These are phyloP conservation scores for Neolentinus lepideus DNA, from an alignment of 1,284 basidiomycete species.

Conservation along the genomic window DNA sequence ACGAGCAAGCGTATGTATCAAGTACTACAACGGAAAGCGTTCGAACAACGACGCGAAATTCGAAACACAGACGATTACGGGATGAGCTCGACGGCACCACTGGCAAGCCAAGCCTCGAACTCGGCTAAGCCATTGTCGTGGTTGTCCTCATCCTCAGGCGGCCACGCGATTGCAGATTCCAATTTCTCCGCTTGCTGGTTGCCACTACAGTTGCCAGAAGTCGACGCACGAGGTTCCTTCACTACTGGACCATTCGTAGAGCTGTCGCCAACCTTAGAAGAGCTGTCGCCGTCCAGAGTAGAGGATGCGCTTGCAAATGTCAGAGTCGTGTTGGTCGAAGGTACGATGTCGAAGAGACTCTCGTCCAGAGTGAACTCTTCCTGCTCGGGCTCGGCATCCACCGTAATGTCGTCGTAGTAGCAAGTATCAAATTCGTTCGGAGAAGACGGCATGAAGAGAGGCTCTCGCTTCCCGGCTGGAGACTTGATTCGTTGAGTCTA, in stretches of 20 bases:
- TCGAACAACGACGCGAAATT: neutral
- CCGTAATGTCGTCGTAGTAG: conserved; percentile 5
- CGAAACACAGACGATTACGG: neutral
- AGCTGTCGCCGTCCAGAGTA: neutral
- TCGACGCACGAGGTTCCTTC: too few species aligned
- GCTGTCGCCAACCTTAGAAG: too few species aligned
- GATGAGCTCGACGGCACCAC: conserved; percentile 32
- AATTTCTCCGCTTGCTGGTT: neutral
- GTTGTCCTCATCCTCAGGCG: neutral
- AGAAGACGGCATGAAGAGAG: conserved; percentile 7
- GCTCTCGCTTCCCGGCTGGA: neutral
- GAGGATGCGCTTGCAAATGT: neutral
- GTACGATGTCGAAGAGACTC: conserved; percentile 22
- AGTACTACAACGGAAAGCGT: neutral
- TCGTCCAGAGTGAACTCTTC: conserved; percentile 28
- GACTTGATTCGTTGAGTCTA: too few species aligned
- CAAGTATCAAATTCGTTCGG: neutral
- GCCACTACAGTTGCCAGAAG: too few species aligned
- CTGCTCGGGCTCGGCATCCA: conserved; percentile 16
- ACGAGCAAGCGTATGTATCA: too few species aligned
- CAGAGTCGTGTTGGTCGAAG: conserved; percentile 13
- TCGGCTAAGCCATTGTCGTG: conserved; percentile 33
- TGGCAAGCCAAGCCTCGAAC: conserved; percentile 40
- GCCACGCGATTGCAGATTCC: neutral
- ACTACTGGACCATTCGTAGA: too few species aligned